phyloP scores from a whole-genome alignment of 1,284 basidiomycete species.

The Cryptococcus deneoformans region DNA sequence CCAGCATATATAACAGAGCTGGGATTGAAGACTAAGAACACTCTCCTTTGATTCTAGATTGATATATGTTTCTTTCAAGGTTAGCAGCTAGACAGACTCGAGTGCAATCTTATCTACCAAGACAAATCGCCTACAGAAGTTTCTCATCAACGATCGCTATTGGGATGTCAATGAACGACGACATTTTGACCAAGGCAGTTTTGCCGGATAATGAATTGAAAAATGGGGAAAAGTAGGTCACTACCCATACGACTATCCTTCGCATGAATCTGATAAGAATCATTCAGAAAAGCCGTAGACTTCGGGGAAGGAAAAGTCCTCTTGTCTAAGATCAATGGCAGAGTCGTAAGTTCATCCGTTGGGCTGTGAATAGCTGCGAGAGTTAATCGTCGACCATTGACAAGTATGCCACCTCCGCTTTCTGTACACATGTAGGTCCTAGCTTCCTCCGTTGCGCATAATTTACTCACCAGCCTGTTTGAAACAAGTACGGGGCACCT shows the following conservation, averaged over 20 bases:
- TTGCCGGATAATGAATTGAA: slow-evolving; percentile 57
- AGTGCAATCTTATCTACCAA: no score
- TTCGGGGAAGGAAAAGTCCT: slow-evolving; percentile 77
- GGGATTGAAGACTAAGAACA: no score
- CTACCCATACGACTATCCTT: not conserved
- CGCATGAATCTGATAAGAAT: not conserved
- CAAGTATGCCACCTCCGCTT: slow-evolving; percentile 69
- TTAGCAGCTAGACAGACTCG: no score
- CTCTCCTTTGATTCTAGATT: no score
- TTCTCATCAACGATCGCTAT: not conserved
- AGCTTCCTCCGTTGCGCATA: not conserved
- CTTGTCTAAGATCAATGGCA: slow-evolving; percentile 70
- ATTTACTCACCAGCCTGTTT: not conserved
- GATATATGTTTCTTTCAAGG: no score
- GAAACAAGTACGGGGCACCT: slow-evolving; percentile 39
- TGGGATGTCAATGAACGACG: slow-evolving; percentile 5
- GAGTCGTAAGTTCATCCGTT: slow-evolving; percentile 40
- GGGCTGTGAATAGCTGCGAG: not conserved
- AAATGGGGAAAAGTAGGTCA: slow-evolving; percentile 69
- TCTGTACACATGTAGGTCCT: slow-evolving; percentile 68
- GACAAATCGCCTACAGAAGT: no score
- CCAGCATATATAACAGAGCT: no score
- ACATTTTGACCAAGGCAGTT: slow-evolving; percentile 26
- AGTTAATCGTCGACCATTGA: slow-evolving; percentile 46
- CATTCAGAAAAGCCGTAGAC: slow-evolving; percentile 59